Evolutionary conservation across 345 rosid species (phyloP).

Genomic region (Carallia brachiata): DNA sequence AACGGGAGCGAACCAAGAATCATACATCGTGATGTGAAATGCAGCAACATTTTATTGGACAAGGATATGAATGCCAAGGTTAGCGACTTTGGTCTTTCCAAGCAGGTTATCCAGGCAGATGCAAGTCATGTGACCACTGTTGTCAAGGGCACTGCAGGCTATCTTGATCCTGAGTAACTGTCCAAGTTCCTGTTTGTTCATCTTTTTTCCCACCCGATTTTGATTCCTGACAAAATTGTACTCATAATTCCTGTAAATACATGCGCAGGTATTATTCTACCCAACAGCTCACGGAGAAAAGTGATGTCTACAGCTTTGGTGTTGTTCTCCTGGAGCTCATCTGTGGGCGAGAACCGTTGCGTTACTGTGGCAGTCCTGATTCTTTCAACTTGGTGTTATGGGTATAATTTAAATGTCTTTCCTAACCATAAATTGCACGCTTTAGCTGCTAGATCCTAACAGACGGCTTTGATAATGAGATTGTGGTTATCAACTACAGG

Average conservation of each 20-base stretch:
- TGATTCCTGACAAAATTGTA: conserved; percentile 3
- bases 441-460: too few relatives aligned
- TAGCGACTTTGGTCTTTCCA: conserved; percentile 76
- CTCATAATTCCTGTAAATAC: neutral
- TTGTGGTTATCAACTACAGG: conserved; percentile 43
- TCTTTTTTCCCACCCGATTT: neutral
- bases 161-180: conserved; percentile 90
- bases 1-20: conserved; percentile 82
- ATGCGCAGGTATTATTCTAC: conserved; percentile 74
- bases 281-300: conserved; percentile 87
- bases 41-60: conserved; percentile 83
- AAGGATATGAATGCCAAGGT: conserved; percentile 81
- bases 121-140: conserved; percentile 88
- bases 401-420: conserved; percentile 39
- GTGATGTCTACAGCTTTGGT: conserved; percentile 90
- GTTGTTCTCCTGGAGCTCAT: conserved; percentile 88
- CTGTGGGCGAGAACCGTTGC: conserved; percentile 88
- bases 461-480: neutral
- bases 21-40: conserved; percentile 84
- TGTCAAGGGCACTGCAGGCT: conserved; percentile 93
- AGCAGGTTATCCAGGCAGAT: conserved; percentile 64
- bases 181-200: neutral
- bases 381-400: conserved; percentile 91
- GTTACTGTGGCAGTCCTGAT: conserved; percentile 76
- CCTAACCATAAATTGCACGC: neutral